Evolutionary conservation across 345 rosid genomes (phyloP).

Genomic region (Stellera chamaejasme): DNA sequence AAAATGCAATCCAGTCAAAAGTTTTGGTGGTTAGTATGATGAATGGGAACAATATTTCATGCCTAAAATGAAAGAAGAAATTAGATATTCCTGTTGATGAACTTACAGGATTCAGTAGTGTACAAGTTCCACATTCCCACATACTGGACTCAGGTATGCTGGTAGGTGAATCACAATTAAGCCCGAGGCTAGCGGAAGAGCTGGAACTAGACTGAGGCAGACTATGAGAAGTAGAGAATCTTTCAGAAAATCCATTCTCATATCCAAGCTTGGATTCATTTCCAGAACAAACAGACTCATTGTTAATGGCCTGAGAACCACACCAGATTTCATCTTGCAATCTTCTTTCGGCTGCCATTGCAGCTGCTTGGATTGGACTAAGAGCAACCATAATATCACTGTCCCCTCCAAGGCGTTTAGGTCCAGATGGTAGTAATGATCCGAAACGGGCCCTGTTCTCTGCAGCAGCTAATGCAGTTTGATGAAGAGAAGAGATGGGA

Average conservation of each 20-base stretch:
- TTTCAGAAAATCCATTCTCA: conserved; percentile 26
- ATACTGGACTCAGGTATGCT: conserved; percentile 22
- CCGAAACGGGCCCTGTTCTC: conserved; percentile 60
- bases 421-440: conserved; percentile 61
- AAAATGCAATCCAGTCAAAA: too few species aligned
- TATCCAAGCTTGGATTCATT: conserved; percentile 9
- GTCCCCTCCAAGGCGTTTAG: conserved; percentile 79
- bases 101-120: conserved; percentile 78
- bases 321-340: conserved; percentile 83
- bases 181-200: conserved; percentile 17
- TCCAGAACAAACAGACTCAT: conserved; percentile 1
- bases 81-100: neutral
- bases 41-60: too few species aligned
- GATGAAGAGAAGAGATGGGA: conserved; percentile 48
- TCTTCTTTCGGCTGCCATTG: conserved; percentile 96
- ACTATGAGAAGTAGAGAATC: conserved; percentile 27
- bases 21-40: too few species aligned
- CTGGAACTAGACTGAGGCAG: conserved; percentile 14
- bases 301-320: conserved; percentile 34
- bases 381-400: conserved; percentile 67
- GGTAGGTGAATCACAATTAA: conserved; percentile 17
- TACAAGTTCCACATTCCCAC: conserved; percentile 80
- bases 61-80: too few species aligned
- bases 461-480: conserved; percentile 59
- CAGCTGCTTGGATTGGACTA: conserved; percentile 88